Evolutionary conservation across 148 eudicot species (phyloP).

Genomic region (Arctostaphylos glauca): DNA sequence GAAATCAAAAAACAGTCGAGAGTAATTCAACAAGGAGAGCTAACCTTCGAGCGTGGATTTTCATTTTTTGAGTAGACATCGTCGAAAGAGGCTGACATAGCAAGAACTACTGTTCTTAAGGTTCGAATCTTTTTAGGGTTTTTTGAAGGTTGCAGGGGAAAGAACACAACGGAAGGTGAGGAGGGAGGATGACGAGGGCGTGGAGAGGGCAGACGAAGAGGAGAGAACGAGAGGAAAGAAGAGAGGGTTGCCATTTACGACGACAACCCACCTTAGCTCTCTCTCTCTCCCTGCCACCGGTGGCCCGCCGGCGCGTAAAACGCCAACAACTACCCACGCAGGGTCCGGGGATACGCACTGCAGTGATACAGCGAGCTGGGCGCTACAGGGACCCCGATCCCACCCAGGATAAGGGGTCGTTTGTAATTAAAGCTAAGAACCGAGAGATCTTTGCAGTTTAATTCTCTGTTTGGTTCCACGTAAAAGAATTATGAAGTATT

Average conservation of each 20-base stretch:
- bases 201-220: slow-evolving; percentile 16
- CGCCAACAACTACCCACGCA: not conserved
- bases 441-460: too few relatives aligned
- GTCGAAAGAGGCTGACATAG: slow-evolving; percentile 39
- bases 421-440: too few relatives aligned
- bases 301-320: not conserved
- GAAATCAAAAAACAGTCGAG: not conserved
- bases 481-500: too few relatives aligned
- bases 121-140: slow-evolving; percentile 22
- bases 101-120: slow-evolving; percentile 29
- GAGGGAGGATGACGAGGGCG: slow-evolving; percentile 1
- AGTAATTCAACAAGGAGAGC: not conserved
- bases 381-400: too few relatives aligned
- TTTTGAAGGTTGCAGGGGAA: slow-evolving; percentile 21
- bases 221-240: slow-evolving; percentile 30
- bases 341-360: too few relatives aligned
- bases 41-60: slow-evolving; percentile 46
- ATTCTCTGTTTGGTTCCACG: not conserved
- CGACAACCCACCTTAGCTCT: slow-evolving; percentile 3
- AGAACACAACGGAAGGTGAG: slow-evolving; percentile 9
- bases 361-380: too few relatives aligned
- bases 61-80: slow-evolving; percentile 29
- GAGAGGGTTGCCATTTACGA: slow-evolving; percentile 37
- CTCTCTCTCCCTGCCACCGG: not conserved
- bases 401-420: too few relatives aligned